Evolutionary conservation across 192 early-diverging fungal species (phyloP), one percentile per base, ranked within the genome.

Genomic region (Mortierella hygrophila): DNA sequence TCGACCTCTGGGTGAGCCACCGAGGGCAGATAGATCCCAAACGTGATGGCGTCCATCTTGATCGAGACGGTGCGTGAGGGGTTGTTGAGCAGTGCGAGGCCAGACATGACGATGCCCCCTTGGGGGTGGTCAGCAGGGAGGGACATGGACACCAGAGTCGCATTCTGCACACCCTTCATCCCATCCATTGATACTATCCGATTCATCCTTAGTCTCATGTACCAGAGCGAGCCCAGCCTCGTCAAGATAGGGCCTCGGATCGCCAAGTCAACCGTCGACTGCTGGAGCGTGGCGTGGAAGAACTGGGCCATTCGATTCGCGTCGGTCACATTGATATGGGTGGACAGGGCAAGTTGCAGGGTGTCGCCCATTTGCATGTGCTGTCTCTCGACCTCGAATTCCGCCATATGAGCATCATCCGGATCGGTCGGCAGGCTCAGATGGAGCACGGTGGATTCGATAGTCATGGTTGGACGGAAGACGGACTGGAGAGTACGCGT

Each of bases 221-320:
- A 74, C 84, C 84, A 86, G 3, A 86, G 76, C 7, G 57, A 35
- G 0, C 84, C 84, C 3, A 86, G 40, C 68, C 72, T 80, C 16
- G 79, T 81, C 63, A 49, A 55, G 21, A 86, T 69, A 0, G 84
- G 71, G 0, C 84, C 84, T 35, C 79, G 78, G 20, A 86, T 55
- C 0, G 70, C 70, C 8, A 86, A 29, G 47, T 78, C 65, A n/a
- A 81, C 79, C 0, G 63, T 80, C 3, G 84, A 81, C 29, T 72
- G 71, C 1, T 77, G 52, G 3, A 86, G 52, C 10, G 79, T 86
- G 11, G 21, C 23, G 6, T 57, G 26, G 40, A 86, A 86, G 44
- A 86, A 86, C 21, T 80, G 70, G 6, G 84, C 84, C 84, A 86
- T 86, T 32, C 80, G 69, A 1, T 70, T 81, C 46, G 84, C 26